These are phyloP conservation scores for Fusarium verticillioides DNA, from an alignment of 2,329 filamentous ascomycete genomes.

Conservation along the genomic window DNA sequence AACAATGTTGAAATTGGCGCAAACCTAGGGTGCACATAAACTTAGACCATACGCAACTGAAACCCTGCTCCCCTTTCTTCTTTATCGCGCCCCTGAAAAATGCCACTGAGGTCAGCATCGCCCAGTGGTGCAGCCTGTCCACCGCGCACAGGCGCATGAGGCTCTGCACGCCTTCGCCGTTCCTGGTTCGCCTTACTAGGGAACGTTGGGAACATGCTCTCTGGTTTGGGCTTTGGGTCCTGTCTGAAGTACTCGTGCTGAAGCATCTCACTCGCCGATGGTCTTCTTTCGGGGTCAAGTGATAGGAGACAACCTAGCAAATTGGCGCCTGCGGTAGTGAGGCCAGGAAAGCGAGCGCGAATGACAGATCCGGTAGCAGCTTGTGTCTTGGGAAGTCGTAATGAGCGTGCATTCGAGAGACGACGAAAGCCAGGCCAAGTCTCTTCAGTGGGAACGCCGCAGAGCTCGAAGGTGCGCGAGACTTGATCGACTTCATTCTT, in stretches of 20 bases:
- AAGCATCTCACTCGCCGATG: slow-evolving; percentile 78
- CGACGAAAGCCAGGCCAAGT: slow-evolving; percentile 88
- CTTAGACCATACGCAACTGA: slow-evolving; percentile 68
- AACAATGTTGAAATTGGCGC: neutral
- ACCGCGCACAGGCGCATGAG: slow-evolving; percentile 79
- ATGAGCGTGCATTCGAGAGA: slow-evolving; percentile 84
- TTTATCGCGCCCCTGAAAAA: slow-evolving; percentile 74
- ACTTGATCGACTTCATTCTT: slow-evolving; percentile 94
- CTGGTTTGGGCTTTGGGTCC: slow-evolving; percentile 88
- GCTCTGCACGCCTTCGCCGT: slow-evolving; percentile 75
- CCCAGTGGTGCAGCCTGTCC: slow-evolving; percentile 72
- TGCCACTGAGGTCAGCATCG: slow-evolving; percentile 73
- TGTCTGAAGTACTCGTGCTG: slow-evolving; percentile 87
- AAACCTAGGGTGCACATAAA: neutral
- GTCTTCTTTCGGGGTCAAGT: slow-evolving; percentile 78
- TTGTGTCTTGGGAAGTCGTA: slow-evolving; percentile 72
- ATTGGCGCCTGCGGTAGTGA: slow-evolving; percentile 78
- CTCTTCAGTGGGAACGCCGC: slow-evolving; percentile 84
- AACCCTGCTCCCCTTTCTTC: slow-evolving; percentile 75
- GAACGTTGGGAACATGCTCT: slow-evolving; percentile 96
- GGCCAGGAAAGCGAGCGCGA: slow-evolving; percentile 80
- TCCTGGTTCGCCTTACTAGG: slow-evolving; percentile 95
- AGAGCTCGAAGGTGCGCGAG: slow-evolving; percentile 87
- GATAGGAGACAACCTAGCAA: slow-evolving; percentile 77
- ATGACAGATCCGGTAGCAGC: slow-evolving; percentile 64